phyloP scores from a whole-genome alignment of 2,329 filamentous ascomycete genomes.

The Gaeumannomyces tritici region DNA sequence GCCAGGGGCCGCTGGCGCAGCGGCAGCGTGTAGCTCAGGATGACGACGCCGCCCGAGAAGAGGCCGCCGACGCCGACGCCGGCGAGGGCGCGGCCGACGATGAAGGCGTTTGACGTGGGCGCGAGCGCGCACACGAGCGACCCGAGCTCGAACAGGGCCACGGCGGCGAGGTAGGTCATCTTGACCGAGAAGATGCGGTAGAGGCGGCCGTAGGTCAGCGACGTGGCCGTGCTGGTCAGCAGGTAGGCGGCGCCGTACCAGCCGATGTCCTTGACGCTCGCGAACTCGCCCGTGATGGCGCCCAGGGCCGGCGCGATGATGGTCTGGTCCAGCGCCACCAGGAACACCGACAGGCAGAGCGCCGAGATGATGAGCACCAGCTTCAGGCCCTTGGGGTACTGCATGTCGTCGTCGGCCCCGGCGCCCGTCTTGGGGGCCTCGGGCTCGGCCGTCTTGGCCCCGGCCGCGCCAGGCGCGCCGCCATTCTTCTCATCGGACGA shows the following conservation, averaged over 20 bases:
- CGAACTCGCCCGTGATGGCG: conserved; percentile 27
- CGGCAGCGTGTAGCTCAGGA: conserved; percentile 34
- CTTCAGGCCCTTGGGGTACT: conserved; percentile 29
- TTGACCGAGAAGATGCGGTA: conserved; percentile 37
- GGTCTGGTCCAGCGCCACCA: conserved; percentile 21
- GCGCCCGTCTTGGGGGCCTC: not conserved
- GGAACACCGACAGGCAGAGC: conserved; percentile 35
- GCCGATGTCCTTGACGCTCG: conserved; percentile 20
- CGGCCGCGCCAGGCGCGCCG: too few relatives aligned
- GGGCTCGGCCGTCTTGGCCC: not conserved
- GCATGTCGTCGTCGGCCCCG: conserved; percentile 1
- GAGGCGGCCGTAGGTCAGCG: conserved; percentile 33
- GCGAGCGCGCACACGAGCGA: conserved; percentile 23
- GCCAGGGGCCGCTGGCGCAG: conserved; percentile 39
- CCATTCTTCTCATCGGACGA: not conserved
- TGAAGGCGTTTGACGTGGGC: conserved; percentile 31
- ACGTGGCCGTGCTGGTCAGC: conserved; percentile 33
- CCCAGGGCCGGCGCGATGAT: conserved; percentile 14
- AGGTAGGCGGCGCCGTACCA: conserved; percentile 37
- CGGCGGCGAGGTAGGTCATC: conserved; percentile 22
- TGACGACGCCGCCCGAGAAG: conserved; percentile 33
- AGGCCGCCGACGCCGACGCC: conserved; percentile 35
- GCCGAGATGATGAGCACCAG: conserved; percentile 31
- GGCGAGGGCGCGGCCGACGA: conserved; percentile 36
- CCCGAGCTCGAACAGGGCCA: conserved; percentile 10